These are phyloP conservation scores for Carpinus fangiana DNA, from an alignment of 306 rosid genomes.

Conservation along the genomic window DNA sequence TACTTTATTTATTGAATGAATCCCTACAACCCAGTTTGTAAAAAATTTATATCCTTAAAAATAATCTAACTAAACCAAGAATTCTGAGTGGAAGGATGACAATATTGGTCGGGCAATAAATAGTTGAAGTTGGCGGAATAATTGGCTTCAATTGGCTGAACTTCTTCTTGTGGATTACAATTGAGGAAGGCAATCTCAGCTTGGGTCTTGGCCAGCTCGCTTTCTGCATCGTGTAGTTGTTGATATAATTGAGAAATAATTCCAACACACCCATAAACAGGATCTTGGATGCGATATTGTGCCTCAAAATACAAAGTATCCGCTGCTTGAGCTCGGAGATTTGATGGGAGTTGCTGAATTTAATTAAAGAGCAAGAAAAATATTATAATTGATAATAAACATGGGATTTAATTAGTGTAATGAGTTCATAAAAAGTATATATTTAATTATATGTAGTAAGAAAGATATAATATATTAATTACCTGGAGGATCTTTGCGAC, in stretches of 20 bases:
- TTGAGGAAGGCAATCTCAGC: conserved; percentile 47
- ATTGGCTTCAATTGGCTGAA: conserved; percentile 5
- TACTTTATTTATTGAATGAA: too few species aligned
- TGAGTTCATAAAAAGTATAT: background rate
- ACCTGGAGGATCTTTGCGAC: conserved; percentile 83
- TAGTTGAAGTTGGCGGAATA: conserved; percentile 11
- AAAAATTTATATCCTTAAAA: background rate
- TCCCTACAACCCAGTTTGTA: too few species aligned
- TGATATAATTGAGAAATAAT: conserved; percentile 55
- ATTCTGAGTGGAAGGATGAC: conserved; percentile 21
- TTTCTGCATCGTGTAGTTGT: conserved; percentile 42
- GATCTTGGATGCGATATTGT: conserved; percentile 56
- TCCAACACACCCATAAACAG: conserved; percentile 70
- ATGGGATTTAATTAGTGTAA: too few species aligned
- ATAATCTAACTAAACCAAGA: conserved; percentile 24
- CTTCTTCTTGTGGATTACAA: conserved; percentile 1
- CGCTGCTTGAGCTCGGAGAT: conserved; percentile 53
- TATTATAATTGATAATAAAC: too few species aligned
- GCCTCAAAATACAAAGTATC: conserved; percentile 61
- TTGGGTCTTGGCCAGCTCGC: conserved; percentile 47
- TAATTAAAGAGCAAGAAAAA: background rate
- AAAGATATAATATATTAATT: conserved; percentile 2
- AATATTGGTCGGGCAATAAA: conserved; percentile 22
- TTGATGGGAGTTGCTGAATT: conserved; percentile 49
- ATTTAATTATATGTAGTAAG: too few species aligned